These are phyloP conservation scores for Closterium sp. DNA, from an alignment of 139 green algal species.

Conservation along the genomic window DNA sequence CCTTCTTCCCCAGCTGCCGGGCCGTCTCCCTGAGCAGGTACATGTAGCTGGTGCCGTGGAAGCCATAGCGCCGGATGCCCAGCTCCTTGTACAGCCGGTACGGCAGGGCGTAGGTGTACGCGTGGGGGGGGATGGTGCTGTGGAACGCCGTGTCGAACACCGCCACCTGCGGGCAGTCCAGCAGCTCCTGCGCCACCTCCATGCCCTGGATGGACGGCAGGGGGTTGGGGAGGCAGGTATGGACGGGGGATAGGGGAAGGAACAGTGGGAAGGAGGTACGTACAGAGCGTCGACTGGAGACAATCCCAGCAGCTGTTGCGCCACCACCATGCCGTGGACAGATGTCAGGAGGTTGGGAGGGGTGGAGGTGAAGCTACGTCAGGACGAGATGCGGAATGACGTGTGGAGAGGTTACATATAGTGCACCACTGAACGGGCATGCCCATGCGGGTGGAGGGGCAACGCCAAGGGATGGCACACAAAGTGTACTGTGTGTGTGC, in stretches of 20 bases:
- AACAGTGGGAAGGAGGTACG: neutral
- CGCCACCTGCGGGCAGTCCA: constrained; percentile 69
- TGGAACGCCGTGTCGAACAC: constrained; percentile 95
- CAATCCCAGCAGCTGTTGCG: constrained; percentile 47
- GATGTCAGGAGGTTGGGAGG: neutral
- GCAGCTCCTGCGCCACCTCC: constrained; percentile 42
- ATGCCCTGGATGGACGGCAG: constrained; percentile 36
- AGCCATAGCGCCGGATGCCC: constrained; percentile 73
- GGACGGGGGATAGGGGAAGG: neutral
- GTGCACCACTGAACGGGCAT: too few species aligned
- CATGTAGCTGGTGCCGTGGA: constrained; percentile 84
- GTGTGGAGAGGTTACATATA: too few species aligned
- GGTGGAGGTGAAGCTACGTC: too few species aligned
- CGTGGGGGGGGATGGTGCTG: constrained; percentile 73
- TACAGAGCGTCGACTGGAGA: constrained; percentile 85
- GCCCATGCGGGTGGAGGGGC: too few species aligned
- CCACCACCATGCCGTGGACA: constrained; percentile 38
- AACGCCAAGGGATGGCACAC: too few species aligned
- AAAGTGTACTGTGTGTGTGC: too few species aligned
- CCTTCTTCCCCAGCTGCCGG: constrained; percentile 59
- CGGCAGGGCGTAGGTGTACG: constrained; percentile 84
- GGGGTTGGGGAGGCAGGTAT: neutral
- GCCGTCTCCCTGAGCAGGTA: constrained; percentile 68
- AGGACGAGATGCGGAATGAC: too few species aligned
- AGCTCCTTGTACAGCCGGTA: constrained; percentile 70